Evolutionary conservation across 805 yeast species (phyloP), one percentile per base, ranked within the genome.

Genomic region (Dipodascopsis tothii): DNA sequence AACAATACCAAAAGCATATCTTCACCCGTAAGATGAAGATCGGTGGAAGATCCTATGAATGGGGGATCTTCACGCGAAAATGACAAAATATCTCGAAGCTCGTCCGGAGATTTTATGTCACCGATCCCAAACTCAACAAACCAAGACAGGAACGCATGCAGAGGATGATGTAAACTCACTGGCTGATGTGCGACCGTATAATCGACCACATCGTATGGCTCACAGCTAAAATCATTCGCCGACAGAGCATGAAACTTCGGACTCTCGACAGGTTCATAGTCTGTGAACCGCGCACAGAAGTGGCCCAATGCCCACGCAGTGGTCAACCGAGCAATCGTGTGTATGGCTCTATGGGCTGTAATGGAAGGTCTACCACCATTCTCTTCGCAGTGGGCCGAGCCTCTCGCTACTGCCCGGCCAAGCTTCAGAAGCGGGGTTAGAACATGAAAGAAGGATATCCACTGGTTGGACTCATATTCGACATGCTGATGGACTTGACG

Each of bases 401-500:
- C 68, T 6, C 48, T 38, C 0, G 71, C 69, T 3, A 65, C 58
- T 19, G 55, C 51, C 5, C 60, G 51, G 3, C 65, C 64, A 1
- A 68, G 59, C 44, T 81, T 81, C 6, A 81, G 72, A 0, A 84
- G 71, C 3, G 79, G 83, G 42, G 84, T 80, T 46, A 80, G 62
- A 1, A 81, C 77, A 49, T 81, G 81, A 60, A 81, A 81, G 56
- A 72, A 81, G 2, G 78, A 73, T 1, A 81, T 74, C 70, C 88
- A 92, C 40, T 84, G 90, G 25, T 84, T 84, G 36, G 79, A 80
- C 59, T 90, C 98, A 60, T 83, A 92, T 59, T 88, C 96, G 6
- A 90, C 87, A 61, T 90, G 98, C 46, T 77, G 80, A 4, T 73
- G 69, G 3, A 78, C 76, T 57, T 86, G 95, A 46, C 97, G 71